Base-by-base conservation (phyloP, 1,284 basidiomycete genomes). In the Leccinum variabile region DNA sequence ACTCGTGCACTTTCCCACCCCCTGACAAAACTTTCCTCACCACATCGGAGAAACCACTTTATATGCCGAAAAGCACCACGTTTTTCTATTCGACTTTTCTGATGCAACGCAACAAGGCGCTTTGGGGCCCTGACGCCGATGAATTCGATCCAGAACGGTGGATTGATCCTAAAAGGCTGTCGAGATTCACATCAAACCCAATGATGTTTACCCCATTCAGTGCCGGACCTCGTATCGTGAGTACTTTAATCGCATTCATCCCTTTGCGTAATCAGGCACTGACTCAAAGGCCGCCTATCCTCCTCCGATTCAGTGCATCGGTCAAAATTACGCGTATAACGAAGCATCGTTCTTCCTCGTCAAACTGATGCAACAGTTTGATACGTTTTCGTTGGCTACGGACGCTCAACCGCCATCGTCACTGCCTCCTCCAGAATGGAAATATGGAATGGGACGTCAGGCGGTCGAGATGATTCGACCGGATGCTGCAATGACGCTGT, bases 281-380 rank as follows among this genome's bases (percentile, higher is more conserved):
- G 53, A 32, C 28, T 54, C 56, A 66, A 57, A 62, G 60, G 63
- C 35, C 37, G 49, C 68, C 41, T 44, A 44, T 59, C 65, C 62
- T 59, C 67, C 62, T 55, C 35, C 61, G 61, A 49, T 33, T 67
- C 39, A 89, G 88, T 90, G 89, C 68, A 74, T 91, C 16, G 89
- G 89, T 6, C 87, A 90, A 70, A 86, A 89, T 66, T 89, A 89
- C 64, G 89, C 89, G 3, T 86, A 85, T 65, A 90, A 90, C 69
- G 85, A 91, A 71, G 84, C 86, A 53, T 84, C 86, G 3, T 91
- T 84, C 69, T 85, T 90, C 74, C 80, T 91, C 39, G 83, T 87
- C 9, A 79, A 85, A 33, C 72, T 91, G 30, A 71, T 91, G 56
- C 89, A 91, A 67, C 79, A 79, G 25, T 90, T 86, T 66, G 82